A percentile compares a stretch with the other conserved stretches of the same genome.
Evolutionary conservation across 345 rosid species (phyloP).

Genomic region (Eucalyptus rudis): DNA sequence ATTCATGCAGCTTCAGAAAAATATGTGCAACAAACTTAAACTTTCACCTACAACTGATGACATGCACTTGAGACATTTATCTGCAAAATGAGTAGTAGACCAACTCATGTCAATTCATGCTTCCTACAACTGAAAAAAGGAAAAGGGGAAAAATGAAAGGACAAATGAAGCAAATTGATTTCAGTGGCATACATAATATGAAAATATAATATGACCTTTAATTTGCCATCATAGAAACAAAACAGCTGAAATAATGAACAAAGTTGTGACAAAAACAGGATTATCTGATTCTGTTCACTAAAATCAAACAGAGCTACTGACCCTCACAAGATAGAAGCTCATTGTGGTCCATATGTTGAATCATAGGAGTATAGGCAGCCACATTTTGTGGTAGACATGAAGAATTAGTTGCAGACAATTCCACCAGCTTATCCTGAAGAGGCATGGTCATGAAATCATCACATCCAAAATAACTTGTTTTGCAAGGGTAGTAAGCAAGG

Average conservation of each 20-base stretch:
- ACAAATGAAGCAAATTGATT: neutral
- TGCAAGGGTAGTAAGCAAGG: neutral
- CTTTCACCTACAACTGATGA: neutral
- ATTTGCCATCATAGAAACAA: neutral
- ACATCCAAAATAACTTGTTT: slow-evolving; percentile 50
- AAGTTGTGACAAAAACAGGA: neutral
- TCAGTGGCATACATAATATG: neutral
- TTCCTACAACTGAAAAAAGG: neutral
- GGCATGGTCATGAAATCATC: neutral
- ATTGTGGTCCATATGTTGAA: slow-evolving; percentile 25
- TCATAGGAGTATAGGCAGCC: slow-evolving; percentile 33
- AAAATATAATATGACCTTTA: neutral
- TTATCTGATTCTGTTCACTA: neutral
- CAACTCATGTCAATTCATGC: neutral
- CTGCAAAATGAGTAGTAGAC: neutral
- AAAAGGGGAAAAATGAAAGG: neutral
- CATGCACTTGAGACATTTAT: neutral
- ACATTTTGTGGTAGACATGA: slow-evolving; percentile 33
- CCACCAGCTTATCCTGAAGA: slow-evolving; percentile 22
- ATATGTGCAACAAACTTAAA: neutral
- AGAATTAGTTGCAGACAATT: slow-evolving; percentile 36
- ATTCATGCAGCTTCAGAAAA: neutral
- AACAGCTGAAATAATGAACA: neutral
- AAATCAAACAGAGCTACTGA: slow-evolving; percentile 3
- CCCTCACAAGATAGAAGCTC: slow-evolving; percentile 42